Percentiles rank a stretch among this genome's conserved stretches.
Conservation (phyloP, 164 flowering plant genomes). For the Vitis cinerea region DNA sequence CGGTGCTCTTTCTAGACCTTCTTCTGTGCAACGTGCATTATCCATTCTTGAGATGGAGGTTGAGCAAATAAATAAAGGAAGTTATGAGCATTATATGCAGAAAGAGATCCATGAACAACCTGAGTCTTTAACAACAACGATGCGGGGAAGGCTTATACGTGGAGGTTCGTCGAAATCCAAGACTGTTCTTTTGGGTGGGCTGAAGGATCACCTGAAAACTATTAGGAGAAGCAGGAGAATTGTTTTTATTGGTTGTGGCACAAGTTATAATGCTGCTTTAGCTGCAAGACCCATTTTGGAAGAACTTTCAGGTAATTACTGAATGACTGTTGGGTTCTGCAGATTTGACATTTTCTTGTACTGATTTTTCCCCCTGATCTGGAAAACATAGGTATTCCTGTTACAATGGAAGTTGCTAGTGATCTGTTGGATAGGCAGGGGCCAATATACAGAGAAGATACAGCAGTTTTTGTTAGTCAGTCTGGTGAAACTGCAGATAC, state of each 20-base stretch:
- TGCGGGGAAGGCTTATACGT: constrained; percentile 94
- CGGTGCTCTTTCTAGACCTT: constrained; percentile 59
- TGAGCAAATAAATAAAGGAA: constrained; percentile 96
- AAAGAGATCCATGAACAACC: constrained; percentile 99
- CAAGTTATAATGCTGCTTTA: constrained; percentile 98
- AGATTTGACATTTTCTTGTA: neutral
- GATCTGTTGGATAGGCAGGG: constrained; percentile 94
- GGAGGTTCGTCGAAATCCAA: constrained; percentile 79
- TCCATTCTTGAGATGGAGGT: constrained; percentile 97
- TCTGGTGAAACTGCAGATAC: constrained; percentile 99
- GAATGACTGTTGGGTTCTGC: neutral
- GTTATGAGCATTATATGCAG: constrained; percentile 93
- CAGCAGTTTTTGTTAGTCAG: constrained; percentile 96
- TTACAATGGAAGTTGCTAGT: constrained; percentile 96
- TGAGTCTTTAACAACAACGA: constrained; percentile 87
- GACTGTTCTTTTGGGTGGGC: constrained; percentile 88
- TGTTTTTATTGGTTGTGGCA: constrained; percentile 97
- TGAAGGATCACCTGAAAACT: constrained; percentile 91
- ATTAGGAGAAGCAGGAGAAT: constrained; percentile 92
- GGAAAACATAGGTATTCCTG: constrained; percentile 65
- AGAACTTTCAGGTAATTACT: constrained; percentile 65
- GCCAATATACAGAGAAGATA: constrained; percentile 95
- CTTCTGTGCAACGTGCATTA: constrained; percentile 90
- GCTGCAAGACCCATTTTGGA: constrained; percentile 91
- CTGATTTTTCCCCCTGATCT: neutral